These are phyloP conservation scores for Yarrowia hollandica DNA, from an alignment of 805 yeast genomes.

Conservation along the genomic window DNA sequence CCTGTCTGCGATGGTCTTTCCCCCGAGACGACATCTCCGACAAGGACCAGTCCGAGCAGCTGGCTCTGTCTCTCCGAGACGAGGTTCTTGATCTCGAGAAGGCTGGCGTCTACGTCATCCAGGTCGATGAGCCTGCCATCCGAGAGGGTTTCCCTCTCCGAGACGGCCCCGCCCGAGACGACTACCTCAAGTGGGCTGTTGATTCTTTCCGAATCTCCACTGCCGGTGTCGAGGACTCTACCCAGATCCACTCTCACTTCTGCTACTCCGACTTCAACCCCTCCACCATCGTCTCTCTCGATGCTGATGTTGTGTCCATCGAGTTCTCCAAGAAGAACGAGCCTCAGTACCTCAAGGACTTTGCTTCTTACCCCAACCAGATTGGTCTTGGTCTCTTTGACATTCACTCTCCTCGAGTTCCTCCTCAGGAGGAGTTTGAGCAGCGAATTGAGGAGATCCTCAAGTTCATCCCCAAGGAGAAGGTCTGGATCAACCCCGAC, in stretches of 20 bases:
- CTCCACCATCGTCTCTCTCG: constrained; percentile 98
- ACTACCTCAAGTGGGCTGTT: constrained; percentile 98
- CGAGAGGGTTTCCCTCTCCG: constrained; percentile 99
- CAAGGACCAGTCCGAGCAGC: constrained; percentile 92
- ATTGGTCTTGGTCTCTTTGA: constrained; percentile 99
- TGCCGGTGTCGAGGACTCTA: constrained; percentile 90
- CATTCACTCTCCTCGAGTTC: constrained; percentile 99
- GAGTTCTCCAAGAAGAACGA: constrained; percentile 99
- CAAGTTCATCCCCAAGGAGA: constrained; percentile 95
- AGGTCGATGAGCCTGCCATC: constrained; percentile 99
- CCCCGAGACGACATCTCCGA: constrained; percentile 98
- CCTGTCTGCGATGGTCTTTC: constrained; percentile 99
- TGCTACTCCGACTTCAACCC: constrained; percentile 99
- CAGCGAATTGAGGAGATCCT: constrained; percentile 90
- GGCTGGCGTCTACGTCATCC: constrained; percentile 97
- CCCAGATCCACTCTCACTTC: constrained; percentile 99
- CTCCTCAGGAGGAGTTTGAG: constrained; percentile 95
- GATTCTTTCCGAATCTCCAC: constrained; percentile 99
- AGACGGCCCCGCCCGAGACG: constrained; percentile 95
- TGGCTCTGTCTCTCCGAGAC: constrained; percentile 96
- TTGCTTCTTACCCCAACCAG: constrained; percentile 98
- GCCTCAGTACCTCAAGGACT: constrained; percentile 96
- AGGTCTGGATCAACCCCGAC: constrained; percentile 99
- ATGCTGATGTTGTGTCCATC: constrained; percentile 98
- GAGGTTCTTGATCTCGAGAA: constrained; percentile 98